Conservation (phyloP, 208 protist species). For the Trypanosoma vivax region DNA sequence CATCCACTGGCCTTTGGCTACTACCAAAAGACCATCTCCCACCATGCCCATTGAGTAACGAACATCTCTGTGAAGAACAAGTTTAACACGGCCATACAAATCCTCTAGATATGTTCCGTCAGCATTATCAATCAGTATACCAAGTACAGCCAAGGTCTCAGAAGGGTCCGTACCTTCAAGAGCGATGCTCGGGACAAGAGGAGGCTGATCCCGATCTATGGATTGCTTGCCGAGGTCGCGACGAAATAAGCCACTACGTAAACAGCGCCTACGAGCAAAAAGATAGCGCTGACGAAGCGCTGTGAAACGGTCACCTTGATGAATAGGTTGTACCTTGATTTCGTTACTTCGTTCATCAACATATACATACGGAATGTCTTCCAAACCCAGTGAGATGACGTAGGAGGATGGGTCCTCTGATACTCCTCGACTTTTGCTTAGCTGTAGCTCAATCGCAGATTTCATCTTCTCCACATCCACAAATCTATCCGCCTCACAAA, state of each 20-base stretch:
- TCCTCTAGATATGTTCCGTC: slow-evolving; percentile 66
- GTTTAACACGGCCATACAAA: slow-evolving; percentile 38
- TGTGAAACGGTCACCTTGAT: slow-evolving; percentile 32
- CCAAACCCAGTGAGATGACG: slow-evolving; percentile 37
- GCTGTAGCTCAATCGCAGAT: slow-evolving; percentile 40
- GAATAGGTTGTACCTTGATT: slow-evolving; percentile 22
- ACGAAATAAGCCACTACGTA: slow-evolving; percentile 73
- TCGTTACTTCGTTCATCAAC: slow-evolving; percentile 71
- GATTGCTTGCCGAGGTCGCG: slow-evolving; percentile 41
- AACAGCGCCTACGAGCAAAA: slow-evolving; percentile 63
- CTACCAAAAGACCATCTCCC: slow-evolving; percentile 57
- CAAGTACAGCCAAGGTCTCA: slow-evolving; percentile 65
- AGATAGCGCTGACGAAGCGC: slow-evolving; percentile 74
- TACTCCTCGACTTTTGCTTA: slow-evolving; percentile 31
- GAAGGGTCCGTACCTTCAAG: slow-evolving; percentile 64
- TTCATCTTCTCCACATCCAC: slow-evolving; percentile 58
- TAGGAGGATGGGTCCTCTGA: slow-evolving; percentile 21
- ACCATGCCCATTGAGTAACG: slow-evolving; percentile 31
- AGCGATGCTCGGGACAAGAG: slow-evolving; percentile 64
- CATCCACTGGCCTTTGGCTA: slow-evolving; percentile 57
- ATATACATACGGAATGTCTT: slow-evolving; percentile 38
- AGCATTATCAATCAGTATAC: slow-evolving; percentile 45
- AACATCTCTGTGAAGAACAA: slow-evolving; percentile 26
- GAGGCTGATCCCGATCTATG: slow-evolving; percentile 31
- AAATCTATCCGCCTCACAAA: slow-evolving; percentile 46